Base-by-base conservation (phyloP, 2,329 filamentous ascomycete genomes). In the Chaetomium strumarium region DNA sequence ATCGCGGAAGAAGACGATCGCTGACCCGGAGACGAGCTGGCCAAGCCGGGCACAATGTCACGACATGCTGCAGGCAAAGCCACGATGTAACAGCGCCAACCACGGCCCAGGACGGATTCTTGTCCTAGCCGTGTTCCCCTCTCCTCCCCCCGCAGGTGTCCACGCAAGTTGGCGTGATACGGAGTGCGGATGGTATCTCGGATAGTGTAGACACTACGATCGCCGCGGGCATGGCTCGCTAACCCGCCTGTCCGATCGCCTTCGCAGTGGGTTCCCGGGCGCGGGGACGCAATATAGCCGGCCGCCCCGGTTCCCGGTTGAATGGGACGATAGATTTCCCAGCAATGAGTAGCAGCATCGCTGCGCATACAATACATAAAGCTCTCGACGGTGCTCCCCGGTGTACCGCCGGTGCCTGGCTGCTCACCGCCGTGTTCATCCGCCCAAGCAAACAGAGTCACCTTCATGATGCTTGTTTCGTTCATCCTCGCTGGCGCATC, bases 251-350 rank as follows among this genome's bases (percentile, higher is more conserved):
- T 24, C 24, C 30, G 29, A 19, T 31, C 30, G 8, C 9, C n/a
- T 14, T 5, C 12, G n/a, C 13, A 29, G 40, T 42, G 12, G 38
- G 39, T 37, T 30, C 44, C 43, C 24, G 29, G 38, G 17, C 40
- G 50, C 47, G 44, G 52, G 38, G 40, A 43, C 53, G 31, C 50
- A 58, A 62, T 59, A 62, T 62, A 62, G 58, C 61, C 61, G 58
- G 55, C 58, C 45, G 45, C 45, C 51, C 59, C 51, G 49, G 45
- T 39, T 58, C 56, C 62, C 61, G 63, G 63, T 51, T 62, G 58
- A 62, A 63, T 61, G 60, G 58, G 13, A 57, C 57, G 40, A 52
- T 59, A 54, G 38, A 59, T 55, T 58, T 49, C 44, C 50, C 47
- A 48, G 36, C 40, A 45, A 44, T 34, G 42, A n/a, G 39, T 37